phyloP scores from a whole-genome alignment of 768 basidiomycete genomes.

The Naganishia friedmannii region DNA sequence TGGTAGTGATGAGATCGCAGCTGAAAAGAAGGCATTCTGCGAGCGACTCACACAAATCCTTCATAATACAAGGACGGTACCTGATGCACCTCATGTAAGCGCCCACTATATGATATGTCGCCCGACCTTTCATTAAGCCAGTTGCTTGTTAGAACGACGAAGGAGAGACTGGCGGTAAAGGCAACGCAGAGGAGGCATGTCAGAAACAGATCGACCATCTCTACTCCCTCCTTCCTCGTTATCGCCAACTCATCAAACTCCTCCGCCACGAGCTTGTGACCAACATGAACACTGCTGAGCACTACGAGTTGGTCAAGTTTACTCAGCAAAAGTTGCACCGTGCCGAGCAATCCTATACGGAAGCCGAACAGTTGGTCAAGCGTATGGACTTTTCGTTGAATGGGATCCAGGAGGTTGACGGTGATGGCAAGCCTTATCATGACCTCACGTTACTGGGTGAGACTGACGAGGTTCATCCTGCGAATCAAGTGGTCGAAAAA shows the following conservation, averaged over 20 bases:
- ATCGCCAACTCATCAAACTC: not conserved
- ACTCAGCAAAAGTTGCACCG: not conserved
- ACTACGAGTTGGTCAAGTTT: not conserved
- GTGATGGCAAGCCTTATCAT: not conserved
- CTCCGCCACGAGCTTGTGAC: constrained; percentile 10
- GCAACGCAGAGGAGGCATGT: not conserved
- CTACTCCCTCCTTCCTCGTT: constrained; percentile 3
- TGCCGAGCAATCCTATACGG: not conserved
- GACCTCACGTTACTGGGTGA: too few relatives aligned
- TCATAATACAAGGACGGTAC: too few relatives aligned
- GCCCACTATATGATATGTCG: too few relatives aligned
- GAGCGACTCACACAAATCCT: too few relatives aligned
- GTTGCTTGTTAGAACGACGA: too few relatives aligned
- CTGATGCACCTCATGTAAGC: too few relatives aligned
- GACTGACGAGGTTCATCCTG: too few relatives aligned
- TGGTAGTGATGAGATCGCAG: too few relatives aligned
- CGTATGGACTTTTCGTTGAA: not conserved
- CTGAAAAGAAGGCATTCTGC: too few relatives aligned
- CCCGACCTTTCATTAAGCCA: too few relatives aligned
- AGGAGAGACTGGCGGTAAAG: too few relatives aligned
- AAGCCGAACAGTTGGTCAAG: not conserved
- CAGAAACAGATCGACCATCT: not conserved
- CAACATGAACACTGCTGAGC: not conserved
- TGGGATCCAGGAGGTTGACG: constrained; percentile 10
- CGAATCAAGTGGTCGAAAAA: too few relatives aligned